Percentiles rank a stretch among this genome's conserved stretches.
Conservation (phyloP, 108 stramenopile genomes). For the Nitzschia inconspicua region DNA sequence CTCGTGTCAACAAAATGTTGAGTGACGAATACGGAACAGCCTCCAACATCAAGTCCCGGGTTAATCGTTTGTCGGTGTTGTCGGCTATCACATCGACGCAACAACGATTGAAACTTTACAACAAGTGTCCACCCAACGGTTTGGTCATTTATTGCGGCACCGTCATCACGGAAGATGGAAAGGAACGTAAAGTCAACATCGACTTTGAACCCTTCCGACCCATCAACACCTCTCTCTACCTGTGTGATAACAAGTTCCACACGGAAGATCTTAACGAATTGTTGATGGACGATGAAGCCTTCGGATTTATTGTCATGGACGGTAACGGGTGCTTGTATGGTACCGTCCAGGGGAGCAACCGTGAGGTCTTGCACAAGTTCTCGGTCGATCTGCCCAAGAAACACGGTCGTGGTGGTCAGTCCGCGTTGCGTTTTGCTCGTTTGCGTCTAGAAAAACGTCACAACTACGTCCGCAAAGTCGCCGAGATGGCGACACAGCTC, state of each 20-base stretch:
- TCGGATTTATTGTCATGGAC: conserved; percentile 99
- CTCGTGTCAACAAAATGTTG: conserved; percentile 96
- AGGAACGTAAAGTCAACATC: conserved; percentile 96
- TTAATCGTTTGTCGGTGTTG: conserved; percentile 94
- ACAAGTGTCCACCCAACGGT: conserved; percentile 92
- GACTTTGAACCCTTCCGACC: conserved; percentile 99
- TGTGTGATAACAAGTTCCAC: conserved; percentile 99
- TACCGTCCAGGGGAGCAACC: conserved; percentile 89
- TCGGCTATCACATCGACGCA: conserved; percentile 99
- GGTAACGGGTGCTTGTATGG: conserved; percentile 98
- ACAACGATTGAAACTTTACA: conserved; percentile 97
- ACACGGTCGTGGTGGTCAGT: conserved; percentile 98
- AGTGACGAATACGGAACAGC: conserved; percentile 99
- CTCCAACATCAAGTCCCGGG: conserved; percentile 98
- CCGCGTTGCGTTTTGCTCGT: conserved; percentile 98
- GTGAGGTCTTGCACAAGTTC: conserved; percentile 97
- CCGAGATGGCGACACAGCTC: conserved; percentile 94
- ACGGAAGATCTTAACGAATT: conserved; percentile 97
- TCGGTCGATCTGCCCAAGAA: conserved; percentile 99
- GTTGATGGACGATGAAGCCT: conserved; percentile 97
- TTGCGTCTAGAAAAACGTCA: conserved; percentile 98
- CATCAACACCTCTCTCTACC: conserved; percentile 98
- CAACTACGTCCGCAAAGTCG: conserved; percentile 99
- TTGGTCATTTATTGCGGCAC: conserved; percentile 99
- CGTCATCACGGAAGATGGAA: conserved; percentile 98